Evolutionary conservation across 2,329 filamentous ascomycete species (phyloP), one percentile per base, ranked within the genome.

Genomic region (Colletotrichum acutatum): DNA sequence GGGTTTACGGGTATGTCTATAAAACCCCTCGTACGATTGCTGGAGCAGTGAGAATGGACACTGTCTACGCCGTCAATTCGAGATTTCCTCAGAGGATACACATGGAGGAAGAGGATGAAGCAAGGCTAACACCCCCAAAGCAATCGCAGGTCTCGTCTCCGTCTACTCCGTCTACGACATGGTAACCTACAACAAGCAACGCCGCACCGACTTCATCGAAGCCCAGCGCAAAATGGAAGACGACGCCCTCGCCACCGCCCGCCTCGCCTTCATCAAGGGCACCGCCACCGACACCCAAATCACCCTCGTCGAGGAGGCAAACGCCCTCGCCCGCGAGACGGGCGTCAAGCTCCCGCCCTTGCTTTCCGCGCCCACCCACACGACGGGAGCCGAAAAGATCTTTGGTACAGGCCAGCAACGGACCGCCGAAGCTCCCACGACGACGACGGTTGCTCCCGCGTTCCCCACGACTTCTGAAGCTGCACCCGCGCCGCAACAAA

Each of bases 111-210:
- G 16, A 49, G 14, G 32, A 5, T 9, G 5, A 24, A 56, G 49
- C 5, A 5, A 12, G 14, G 4, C 69, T 69, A 54, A 69, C 59
- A n/a, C 11, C 12, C 66, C 19, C n/a, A 66, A 72, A 90, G 89
- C 84, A 62, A 83, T 91, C 74, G 88, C 88, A 73, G 84, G 86
- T 75, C 83, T 90, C 32, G 84, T 89, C 53, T 90, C 88, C 67
- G 82, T 86, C 74, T 91, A 90, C 83, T 90, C 89, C 46, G 87
- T 89, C 22, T 87, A 85, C 83, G 89, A 91, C 80, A 91, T 91
- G 89, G 84, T 90, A 73, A 83, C 85, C 66, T 88, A 89, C 81
- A 91, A 91, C 84, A 87, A 87, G 77, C 86, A 88, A 82, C 88
- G 89, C 77, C 89, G 88, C 78, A 83, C 82, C 78, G 89, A 91